Conservation (phyloP, 768 basidiomycete species). For the Macrolepiota albuminosa region DNA sequence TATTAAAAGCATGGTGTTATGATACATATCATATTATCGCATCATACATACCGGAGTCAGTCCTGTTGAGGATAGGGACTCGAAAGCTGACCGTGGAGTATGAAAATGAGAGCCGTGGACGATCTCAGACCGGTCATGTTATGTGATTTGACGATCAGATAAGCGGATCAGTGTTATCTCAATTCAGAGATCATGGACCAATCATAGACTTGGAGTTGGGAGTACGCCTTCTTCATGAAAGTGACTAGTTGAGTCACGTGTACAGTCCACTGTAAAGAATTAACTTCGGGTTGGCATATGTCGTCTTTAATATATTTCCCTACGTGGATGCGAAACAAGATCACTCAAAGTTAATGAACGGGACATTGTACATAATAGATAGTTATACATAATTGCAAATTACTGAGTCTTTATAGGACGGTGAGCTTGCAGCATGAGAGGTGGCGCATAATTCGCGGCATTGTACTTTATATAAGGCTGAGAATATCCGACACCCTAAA, state of each 20-base stretch:
- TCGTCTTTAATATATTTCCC: too few species aligned
- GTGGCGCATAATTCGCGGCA: background rate
- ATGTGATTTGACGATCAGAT: conserved; percentile 1
- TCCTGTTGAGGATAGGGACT: too few species aligned
- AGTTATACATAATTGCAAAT: background rate
- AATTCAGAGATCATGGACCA: conserved; percentile 1
- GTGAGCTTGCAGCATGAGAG: background rate
- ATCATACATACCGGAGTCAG: too few species aligned
- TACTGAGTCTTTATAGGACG: background rate
- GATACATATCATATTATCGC: too few species aligned
- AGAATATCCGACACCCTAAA: background rate
- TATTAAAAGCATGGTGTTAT: conserved; percentile 25
- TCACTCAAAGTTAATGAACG: too few species aligned
- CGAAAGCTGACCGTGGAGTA: too few species aligned
- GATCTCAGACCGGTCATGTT: background rate
- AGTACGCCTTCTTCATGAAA: conserved; percentile 12
- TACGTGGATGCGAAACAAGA: too few species aligned
- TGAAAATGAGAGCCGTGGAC: too few species aligned
- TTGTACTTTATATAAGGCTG: background rate
- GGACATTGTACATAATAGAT: too few species aligned
- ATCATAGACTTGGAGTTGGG: conserved; percentile 10
- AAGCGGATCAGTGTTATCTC: conserved; percentile 9
- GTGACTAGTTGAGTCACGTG: too few species aligned
- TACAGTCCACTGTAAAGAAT: too few species aligned
- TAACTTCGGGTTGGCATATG: too few species aligned